Conservation (phyloP, 306 rosid species). For the Leucaena leucocephala region DNA sequence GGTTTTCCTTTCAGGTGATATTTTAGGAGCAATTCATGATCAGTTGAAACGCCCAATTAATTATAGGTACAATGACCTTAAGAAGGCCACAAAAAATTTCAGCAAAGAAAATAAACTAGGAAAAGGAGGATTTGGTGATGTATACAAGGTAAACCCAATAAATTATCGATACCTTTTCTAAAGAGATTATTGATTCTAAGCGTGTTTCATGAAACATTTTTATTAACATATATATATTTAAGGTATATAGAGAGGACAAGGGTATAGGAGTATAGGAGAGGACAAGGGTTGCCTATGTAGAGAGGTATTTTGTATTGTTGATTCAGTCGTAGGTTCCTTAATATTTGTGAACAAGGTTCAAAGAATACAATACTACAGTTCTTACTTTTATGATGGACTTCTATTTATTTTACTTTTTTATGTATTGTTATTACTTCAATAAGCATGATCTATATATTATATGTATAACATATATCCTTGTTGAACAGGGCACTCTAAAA, state of each 20-base stretch:
- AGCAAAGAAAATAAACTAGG: background rate
- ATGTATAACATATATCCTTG: background rate
- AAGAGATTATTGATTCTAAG: background rate
- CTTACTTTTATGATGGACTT: too few relatives aligned
- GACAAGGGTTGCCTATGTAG: too few relatives aligned
- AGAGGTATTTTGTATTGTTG: too few relatives aligned
- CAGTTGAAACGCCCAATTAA: background rate
- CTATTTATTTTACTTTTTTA: too few relatives aligned
- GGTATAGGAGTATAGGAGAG: too few relatives aligned
- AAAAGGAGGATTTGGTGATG: background rate
- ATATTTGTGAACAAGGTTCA: too few relatives aligned
- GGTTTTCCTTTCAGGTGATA: background rate
- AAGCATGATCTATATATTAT: too few relatives aligned
- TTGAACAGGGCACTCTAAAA: background rate
- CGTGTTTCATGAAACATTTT: background rate
- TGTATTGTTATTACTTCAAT: too few relatives aligned
- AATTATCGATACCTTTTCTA: background rate
- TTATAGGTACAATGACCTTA: background rate
- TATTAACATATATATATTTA: too few relatives aligned
- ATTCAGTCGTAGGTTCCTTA: too few relatives aligned
- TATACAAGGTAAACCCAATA: background rate
- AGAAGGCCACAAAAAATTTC: background rate
- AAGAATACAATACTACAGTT: too few relatives aligned
- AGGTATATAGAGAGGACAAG: too few relatives aligned
- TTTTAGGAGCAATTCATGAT: conserved; percentile 3